Evolutionary conservation across 179 eudicot genomes (phyloP).

Genomic region (Gypsophila paniculata): DNA sequence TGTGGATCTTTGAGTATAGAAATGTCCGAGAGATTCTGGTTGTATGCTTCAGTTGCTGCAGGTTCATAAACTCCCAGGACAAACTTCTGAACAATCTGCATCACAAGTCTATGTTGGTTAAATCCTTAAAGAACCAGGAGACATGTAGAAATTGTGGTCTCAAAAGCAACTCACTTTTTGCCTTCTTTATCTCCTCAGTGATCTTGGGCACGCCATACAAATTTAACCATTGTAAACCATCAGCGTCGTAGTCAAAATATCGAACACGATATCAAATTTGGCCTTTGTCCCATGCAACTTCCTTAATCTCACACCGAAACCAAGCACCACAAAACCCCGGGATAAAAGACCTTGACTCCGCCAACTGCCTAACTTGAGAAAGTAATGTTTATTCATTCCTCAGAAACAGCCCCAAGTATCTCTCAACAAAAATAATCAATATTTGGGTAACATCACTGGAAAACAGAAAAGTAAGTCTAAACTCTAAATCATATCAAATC

Average conservation of each 20-base stretch:
- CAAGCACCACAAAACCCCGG: conserved; percentile 67
- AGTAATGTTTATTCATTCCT: conserved; percentile 17
- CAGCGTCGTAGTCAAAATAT: conserved; percentile 52
- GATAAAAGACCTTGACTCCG: conserved; percentile 48
- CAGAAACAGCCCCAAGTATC: background rate
- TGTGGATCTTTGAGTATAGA: conserved; percentile 86
- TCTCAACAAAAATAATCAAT: too few species aligned
- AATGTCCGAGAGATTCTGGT: conserved; percentile 65
- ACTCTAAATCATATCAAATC: too few species aligned
- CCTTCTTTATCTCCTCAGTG: too few species aligned
- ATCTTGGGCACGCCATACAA: too few species aligned
- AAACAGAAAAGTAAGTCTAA: too few species aligned
- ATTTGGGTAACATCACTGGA: too few species aligned
- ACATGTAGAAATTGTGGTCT: conserved; percentile 10
- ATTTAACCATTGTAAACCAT: too few species aligned
- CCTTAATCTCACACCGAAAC: conserved; percentile 62
- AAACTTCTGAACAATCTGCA: conserved; percentile 78
- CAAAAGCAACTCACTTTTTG: too few species aligned
- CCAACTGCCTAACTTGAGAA: conserved; percentile 52
- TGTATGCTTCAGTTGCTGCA: conserved; percentile 71
- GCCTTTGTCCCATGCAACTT: conserved; percentile 23
- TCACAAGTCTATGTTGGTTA: conserved; percentile 11
- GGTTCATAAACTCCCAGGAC: conserved; percentile 69
- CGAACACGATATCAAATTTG: conserved; percentile 31
- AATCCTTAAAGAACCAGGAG: background rate